Evolutionary conservation across 2,329 filamentous ascomycete genomes (phyloP), one percentile per base, ranked within the genome.

Genomic region (Camillea tinctor): DNA sequence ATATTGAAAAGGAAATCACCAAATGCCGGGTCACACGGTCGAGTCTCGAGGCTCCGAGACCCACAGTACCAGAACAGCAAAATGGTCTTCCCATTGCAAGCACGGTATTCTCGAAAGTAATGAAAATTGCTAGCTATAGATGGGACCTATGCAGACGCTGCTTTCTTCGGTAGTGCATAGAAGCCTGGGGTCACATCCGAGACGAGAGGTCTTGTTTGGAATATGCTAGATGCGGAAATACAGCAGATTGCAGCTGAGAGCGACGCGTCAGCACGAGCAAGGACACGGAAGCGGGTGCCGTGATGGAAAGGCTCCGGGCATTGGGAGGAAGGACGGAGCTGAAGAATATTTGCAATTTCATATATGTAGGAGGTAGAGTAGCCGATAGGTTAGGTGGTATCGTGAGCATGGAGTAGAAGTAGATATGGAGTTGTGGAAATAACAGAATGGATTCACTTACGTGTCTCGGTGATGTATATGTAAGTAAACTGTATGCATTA

Each of bases 71-170:
- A 1, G 64, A 74, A 8, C 68, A 74, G 63, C 66, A 66, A 2
- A 54, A 54, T 8, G 71, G 73, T 21, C 67, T 75, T 1, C 36
- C 71, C 2, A 55, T 57, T 13, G 55, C 72, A 49, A 74, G 73
- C 61, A 51, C 61, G 30, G 15, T 69, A 1, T 72, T 75, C 55
- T 58, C 66, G 4, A n/a, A 13, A 0, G 51, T 74, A 7, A 62
- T 69, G 19, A 68, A 64, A 9, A n/a, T n/a, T n/a, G n/a, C 65
- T 60, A 15, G 65, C 73, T 1, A 60, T 73, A 3, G 68, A 73
- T 19, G 73, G 73, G 1, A 57, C 53, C 1, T 75, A 75, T 58
- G 64, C 52, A 4, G 62, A 71, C 50, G 3, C 24, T 1, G 3
- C 24, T 1, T 76, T 72, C 56, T 72, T 73, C 50, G 63, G 61